Evolutionary conservation across 169 alveolate species (phyloP).

Genomic region (Eimeria sp.): DNA sequence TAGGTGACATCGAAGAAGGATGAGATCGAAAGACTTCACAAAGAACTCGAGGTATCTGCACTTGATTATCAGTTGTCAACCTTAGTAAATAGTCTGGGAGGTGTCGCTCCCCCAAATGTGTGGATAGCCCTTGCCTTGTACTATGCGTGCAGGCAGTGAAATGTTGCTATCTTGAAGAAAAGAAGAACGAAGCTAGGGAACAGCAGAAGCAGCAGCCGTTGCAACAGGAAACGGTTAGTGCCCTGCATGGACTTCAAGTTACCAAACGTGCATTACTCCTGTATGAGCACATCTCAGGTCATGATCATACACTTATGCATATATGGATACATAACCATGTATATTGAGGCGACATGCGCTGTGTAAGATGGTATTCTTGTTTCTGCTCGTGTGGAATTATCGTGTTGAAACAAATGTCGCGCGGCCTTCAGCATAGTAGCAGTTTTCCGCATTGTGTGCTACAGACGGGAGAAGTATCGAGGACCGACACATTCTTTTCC

Average conservation of each 20-base stretch:
- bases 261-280: not conserved
- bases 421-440: not conserved
- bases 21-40: conserved; percentile 92
- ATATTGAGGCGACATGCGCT: not conserved
- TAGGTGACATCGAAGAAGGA: conserved; percentile 92
- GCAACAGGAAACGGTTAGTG: conserved; percentile 45
- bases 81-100: not conserved
- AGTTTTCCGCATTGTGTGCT: not conserved
- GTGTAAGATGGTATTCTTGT: not conserved
- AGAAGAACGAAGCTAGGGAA: conserved; percentile 87
- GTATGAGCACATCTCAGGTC: not conserved
- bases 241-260: not conserved
- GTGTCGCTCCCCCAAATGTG: not conserved
- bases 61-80: not conserved
- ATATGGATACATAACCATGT: not conserved
- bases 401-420: not conserved
- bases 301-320: not conserved
- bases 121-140: not conserved
- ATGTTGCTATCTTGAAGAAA: conserved; percentile 91
- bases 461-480: conserved; percentile 46
- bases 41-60: conserved; percentile 85
- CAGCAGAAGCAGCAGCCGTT: conserved; percentile 57
- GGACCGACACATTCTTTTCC: conserved; percentile 11
- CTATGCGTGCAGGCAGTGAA: conserved; percentile 88
- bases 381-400: not conserved